Evolutionary conservation across 495 filamentous ascomycete species (phyloP).

Genomic region (Hyaloscypha hepaticicola): DNA sequence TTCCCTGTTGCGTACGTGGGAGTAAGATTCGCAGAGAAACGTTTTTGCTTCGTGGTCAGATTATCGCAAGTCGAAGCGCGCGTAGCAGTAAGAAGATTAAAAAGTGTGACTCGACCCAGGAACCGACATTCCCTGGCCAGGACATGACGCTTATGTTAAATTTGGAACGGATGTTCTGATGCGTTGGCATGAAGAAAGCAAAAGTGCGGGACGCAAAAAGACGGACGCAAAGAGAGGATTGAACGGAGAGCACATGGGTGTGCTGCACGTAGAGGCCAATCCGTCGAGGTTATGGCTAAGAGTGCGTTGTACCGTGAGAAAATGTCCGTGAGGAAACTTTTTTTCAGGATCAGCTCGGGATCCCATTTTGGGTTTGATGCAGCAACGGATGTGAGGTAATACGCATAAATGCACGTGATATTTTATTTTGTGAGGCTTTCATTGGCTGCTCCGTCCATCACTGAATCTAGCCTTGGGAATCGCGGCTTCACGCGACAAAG

Average conservation of each 20-base stretch:
- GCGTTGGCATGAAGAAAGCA: conserved; percentile 25
- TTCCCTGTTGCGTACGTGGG: background rate
- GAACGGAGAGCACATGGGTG: background rate
- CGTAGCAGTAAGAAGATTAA: background rate
- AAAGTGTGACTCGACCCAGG: conserved; percentile 3
- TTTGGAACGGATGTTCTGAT: conserved; percentile 5
- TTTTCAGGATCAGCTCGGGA: background rate
- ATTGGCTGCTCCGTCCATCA: background rate
- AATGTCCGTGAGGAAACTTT: background rate
- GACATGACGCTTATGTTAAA: conserved; percentile 3
- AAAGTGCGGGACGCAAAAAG: background rate
- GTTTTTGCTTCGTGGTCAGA: background rate
- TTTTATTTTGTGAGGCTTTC: background rate
- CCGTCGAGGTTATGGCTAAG: too few relatives aligned
- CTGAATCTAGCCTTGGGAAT: background rate
- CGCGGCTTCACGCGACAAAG: conserved; percentile 10
- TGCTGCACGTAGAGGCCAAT: background rate
- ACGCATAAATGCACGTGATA: background rate
- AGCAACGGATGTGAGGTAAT: background rate
- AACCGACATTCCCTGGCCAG: background rate
- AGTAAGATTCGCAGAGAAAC: background rate
- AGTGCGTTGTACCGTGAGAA: background rate
- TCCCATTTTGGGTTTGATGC: background rate
- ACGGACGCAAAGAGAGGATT: background rate
- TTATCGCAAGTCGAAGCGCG: background rate